Conservation (phyloP, 768 basidiomycete genomes). For the Trametes coccinea region DNA sequence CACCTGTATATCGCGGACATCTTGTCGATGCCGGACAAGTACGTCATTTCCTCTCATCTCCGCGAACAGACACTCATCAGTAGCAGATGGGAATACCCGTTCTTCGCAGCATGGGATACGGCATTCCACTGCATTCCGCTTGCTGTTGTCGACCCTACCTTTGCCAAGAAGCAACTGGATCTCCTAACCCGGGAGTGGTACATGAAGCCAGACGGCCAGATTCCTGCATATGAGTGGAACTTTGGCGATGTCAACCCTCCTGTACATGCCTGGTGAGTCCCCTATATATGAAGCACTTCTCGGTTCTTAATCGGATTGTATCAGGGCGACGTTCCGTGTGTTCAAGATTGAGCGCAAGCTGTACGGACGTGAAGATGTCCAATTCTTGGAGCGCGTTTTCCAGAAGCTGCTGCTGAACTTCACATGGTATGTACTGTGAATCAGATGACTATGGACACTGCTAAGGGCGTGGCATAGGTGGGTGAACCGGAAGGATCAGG, state of each 20-base stretch:
- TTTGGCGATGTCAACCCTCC: constrained; percentile 98
- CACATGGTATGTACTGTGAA: constrained; percentile 65
- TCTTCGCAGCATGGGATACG: constrained; percentile 97
- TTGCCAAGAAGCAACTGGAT: constrained; percentile 98
- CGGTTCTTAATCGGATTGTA: not conserved
- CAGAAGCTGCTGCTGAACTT: constrained; percentile 96
- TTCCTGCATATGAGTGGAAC: constrained; percentile 99
- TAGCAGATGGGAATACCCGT: constrained; percentile 94
- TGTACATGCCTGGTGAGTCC: constrained; percentile 88
- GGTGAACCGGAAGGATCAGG: constrained; percentile 97
- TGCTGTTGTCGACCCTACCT: constrained; percentile 91
- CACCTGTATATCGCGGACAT: constrained; percentile 96
- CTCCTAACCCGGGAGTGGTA: constrained; percentile 98
- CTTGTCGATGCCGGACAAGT: constrained; percentile 99
- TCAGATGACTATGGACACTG: too few relatives aligned
- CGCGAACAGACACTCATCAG: constrained; percentile 10
- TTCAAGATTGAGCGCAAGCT: constrained; percentile 99
- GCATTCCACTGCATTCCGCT: constrained; percentile 99
- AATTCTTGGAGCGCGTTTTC: constrained; percentile 96
- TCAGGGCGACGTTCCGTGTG: constrained; percentile 92
- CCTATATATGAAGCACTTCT: not conserved
- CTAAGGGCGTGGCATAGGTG: constrained; percentile 54
- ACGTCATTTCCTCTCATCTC: constrained; percentile 23
- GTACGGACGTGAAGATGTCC: constrained; percentile 84
- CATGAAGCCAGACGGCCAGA: constrained; percentile 98